A percentile compares a stretch with the other conserved stretches of the same genome.
Evolutionary conservation across 306 rosid genomes (phyloP).

Genomic region (Clitoria ternatea): DNA sequence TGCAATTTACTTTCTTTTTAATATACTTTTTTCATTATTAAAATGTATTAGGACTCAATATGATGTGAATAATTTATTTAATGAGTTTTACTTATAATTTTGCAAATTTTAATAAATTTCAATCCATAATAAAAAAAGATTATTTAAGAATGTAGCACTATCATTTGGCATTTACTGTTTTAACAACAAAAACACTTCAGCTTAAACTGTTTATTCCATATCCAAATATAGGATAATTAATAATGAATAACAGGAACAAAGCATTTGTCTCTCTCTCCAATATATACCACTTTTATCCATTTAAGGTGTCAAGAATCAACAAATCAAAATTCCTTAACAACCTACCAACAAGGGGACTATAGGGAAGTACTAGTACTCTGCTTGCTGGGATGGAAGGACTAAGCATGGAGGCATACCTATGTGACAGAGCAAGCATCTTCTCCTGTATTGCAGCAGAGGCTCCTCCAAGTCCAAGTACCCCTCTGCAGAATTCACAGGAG

Average conservation of each 20-base stretch:
- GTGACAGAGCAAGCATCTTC: constrained; percentile 4
- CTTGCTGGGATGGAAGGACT: constrained; percentile 42
- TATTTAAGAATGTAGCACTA: neutral
- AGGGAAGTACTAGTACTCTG: neutral
- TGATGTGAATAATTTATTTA: neutral
- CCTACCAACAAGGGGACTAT: constrained; percentile 7
- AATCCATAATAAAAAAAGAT: no score
- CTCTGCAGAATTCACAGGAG: constrained; percentile 42
- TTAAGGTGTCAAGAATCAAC: constrained; percentile 24
- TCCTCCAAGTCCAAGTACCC: constrained; percentile 54
- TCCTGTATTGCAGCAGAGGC: constrained; percentile 26
- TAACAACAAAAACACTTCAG: neutral
- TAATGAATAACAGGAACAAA: constrained; percentile 15
- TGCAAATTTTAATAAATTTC: neutral
- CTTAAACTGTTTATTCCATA: constrained; percentile 1
- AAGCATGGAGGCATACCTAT: constrained; percentile 20
- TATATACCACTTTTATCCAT: constrained; percentile 25
- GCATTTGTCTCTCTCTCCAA: constrained; percentile 33
- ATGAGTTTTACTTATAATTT: neutral
- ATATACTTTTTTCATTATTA: no score
- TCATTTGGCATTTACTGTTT: neutral
- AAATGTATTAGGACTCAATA: no score
- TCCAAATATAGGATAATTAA: constrained; percentile 30
- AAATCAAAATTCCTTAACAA: constrained; percentile 20
- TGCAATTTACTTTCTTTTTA: no score